Percentiles rank a stretch among this genome's conserved stretches.
These are phyloP conservation scores for Schizochytrium sp. DNA, from an alignment of 108 stramenopile species.

Conservation along the genomic window DNA sequence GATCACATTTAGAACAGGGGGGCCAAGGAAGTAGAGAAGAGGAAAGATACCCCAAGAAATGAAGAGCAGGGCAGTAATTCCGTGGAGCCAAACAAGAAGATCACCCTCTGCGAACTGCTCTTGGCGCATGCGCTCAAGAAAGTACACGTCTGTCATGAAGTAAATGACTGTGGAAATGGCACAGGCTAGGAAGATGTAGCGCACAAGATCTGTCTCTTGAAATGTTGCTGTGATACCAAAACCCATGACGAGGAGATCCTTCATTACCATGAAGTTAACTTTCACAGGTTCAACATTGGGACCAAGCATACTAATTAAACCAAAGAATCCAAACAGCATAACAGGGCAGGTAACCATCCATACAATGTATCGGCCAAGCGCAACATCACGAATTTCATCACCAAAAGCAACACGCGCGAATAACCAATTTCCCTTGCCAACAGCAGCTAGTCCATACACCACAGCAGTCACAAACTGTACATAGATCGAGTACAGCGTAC, in stretches of 20 bases:
- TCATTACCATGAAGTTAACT: constrained; percentile 50
- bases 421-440: background rate
- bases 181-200: background rate
- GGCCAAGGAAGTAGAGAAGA: constrained; percentile 45
- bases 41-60: constrained; percentile 58
- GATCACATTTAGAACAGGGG: constrained; percentile 9
- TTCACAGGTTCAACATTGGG: background rate
- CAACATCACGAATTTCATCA: background rate
- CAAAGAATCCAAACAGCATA: constrained; percentile 41
- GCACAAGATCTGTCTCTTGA: constrained; percentile 7
- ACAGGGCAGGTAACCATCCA: constrained; percentile 56
- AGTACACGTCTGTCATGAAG: constrained; percentile 42
- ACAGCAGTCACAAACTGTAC: constrained; percentile 57
- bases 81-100: constrained; percentile 13
- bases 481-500: constrained; percentile 27
- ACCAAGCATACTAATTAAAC: constrained; percentile 31
- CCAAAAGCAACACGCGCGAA: constrained; percentile 27
- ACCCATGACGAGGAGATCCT: constrained; percentile 49
- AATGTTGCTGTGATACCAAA: constrained; percentile 23
- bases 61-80: constrained; percentile 28
- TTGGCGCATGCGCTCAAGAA: constrained; percentile 5
- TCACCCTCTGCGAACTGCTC: background rate
- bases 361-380: constrained; percentile 12
- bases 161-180: constrained; percentile 21
- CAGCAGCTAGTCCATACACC: constrained; percentile 13